phyloP scores from a whole-genome alignment of 768 basidiomycete genomes.

The Cytidiella melzeri region DNA sequence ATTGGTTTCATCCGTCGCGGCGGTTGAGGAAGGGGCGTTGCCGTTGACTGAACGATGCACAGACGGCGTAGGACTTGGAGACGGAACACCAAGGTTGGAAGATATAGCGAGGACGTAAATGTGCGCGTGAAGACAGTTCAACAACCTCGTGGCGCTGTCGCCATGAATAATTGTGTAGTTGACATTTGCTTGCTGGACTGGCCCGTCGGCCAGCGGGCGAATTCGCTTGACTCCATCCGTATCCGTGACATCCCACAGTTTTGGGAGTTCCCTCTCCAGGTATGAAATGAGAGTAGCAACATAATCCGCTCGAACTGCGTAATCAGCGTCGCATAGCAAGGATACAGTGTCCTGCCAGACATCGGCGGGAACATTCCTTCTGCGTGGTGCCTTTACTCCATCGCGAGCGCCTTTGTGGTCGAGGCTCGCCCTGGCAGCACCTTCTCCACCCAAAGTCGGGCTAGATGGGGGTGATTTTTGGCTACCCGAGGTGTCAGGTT shows the following conservation, averaged over 20 bases:
- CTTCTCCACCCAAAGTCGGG: slow-evolving; percentile 7
- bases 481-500: slow-evolving; percentile 12
- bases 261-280: slow-evolving; percentile 68
- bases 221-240: slow-evolving; percentile 41
- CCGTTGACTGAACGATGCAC: slow-evolving; percentile 26
- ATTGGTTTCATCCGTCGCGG: slow-evolving; percentile 25
- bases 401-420: background rate
- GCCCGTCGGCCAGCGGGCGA: slow-evolving; percentile 43
- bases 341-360: slow-evolving; percentile 90
- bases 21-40: slow-evolving; percentile 10
- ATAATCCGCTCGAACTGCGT: slow-evolving; percentile 75
- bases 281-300: slow-evolving; percentile 69
- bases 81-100: slow-evolving; percentile 46
- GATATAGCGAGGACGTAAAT: slow-evolving; percentile 74
- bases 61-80: slow-evolving; percentile 36
- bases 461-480: slow-evolving; percentile 3
- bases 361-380: slow-evolving; percentile 70
- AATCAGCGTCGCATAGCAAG: slow-evolving; percentile 74
- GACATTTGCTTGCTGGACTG: slow-evolving; percentile 39
- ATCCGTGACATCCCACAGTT: slow-evolving; percentile 45
- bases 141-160: slow-evolving; percentile 61
- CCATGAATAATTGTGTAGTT: slow-evolving; percentile 47
- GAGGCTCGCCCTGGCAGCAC: slow-evolving; percentile 1
- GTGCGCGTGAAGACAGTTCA: slow-evolving; percentile 78
- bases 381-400: slow-evolving; percentile 37